These are phyloP conservation scores for Protoeuglena noctilucae DNA, from an alignment of 139 green algal species.

Conservation along the genomic window DNA sequence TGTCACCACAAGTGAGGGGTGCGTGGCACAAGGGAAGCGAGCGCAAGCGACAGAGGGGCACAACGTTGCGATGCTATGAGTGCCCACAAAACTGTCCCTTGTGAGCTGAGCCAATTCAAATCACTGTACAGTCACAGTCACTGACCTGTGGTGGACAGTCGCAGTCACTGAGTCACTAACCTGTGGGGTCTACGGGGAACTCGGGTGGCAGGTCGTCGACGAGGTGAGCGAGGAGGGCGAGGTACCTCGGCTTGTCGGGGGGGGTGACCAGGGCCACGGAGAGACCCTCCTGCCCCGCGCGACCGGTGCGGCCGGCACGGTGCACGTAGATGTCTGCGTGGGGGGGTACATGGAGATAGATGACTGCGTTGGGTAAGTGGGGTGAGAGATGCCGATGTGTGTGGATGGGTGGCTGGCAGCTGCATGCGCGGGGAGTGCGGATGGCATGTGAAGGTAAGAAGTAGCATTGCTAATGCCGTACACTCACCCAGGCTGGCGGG, in stretches of 20 bases:
- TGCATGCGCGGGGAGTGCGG: too few species aligned
- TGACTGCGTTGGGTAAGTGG: not conserved
- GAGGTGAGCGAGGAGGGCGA: constrained; percentile 22
- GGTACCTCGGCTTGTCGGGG: constrained; percentile 39
- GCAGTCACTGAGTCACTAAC: not conserved
- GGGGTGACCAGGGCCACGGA: constrained; percentile 59
- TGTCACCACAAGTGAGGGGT: not conserved
- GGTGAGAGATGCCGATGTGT: too few species aligned
- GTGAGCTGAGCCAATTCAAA: not conserved
- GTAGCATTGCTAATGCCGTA: too few species aligned
- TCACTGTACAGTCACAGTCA: not conserved
- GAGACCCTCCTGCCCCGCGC: constrained; percentile 50
- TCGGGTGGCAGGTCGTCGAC: constrained; percentile 20
- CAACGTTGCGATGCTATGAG: too few species aligned
- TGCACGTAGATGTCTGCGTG: constrained; percentile 97
- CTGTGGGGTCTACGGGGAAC: constrained; percentile 48
- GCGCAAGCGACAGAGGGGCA: not conserved
- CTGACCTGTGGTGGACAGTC: not conserved
- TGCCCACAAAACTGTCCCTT: too few species aligned
- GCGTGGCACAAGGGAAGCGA: not conserved
- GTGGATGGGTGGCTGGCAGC: too few species aligned
- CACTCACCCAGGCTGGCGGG: constrained; percentile 56
- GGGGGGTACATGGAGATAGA: not conserved
- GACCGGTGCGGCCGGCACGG: constrained; percentile 68
- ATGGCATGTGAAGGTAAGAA: too few species aligned